Evolutionary conservation across 768 basidiomycete genomes (phyloP).

Genomic region (Boletus subcaerulescens): DNA sequence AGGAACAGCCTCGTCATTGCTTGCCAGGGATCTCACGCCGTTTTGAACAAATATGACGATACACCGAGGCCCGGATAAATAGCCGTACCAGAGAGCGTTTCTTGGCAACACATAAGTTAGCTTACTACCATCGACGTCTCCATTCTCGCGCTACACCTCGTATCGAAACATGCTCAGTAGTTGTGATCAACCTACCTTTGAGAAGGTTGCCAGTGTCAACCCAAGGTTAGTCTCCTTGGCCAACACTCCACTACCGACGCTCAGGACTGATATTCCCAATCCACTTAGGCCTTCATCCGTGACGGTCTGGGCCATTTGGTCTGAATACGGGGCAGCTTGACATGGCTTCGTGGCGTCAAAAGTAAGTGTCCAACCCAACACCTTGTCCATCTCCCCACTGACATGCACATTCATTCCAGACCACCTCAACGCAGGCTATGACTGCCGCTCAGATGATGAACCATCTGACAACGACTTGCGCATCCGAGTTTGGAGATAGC

Average conservation of each 20-base stretch:
- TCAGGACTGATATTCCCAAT: background rate
- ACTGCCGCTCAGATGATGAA: constrained; percentile 16
- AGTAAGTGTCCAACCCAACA: background rate
- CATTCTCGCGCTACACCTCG: no score
- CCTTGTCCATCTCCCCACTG: background rate
- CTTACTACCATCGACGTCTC: no score
- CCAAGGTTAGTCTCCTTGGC: background rate
- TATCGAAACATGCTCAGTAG: no score
- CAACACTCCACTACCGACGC: background rate
- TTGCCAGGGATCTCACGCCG: background rate
- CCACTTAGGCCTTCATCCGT: background rate
- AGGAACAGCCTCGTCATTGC: background rate
- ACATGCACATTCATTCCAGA: background rate
- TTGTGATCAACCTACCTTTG: no score
- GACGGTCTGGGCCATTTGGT: background rate
- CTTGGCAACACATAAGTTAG: no score
- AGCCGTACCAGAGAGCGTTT: background rate
- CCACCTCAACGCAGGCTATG: background rate
- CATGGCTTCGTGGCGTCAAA: background rate
- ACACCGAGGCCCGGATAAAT: constrained; percentile 4
- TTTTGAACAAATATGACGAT: background rate
- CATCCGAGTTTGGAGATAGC: constrained; percentile 22
- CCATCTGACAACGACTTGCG: constrained; percentile 2
- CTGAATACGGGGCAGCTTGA: constrained; percentile 17
- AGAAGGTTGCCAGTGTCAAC: no score